Percentiles rank a stretch among this genome's conserved stretches.
Evolutionary conservation across 2,329 filamentous ascomycete species (phyloP).

Genomic region (Cryphonectria radicalis): DNA sequence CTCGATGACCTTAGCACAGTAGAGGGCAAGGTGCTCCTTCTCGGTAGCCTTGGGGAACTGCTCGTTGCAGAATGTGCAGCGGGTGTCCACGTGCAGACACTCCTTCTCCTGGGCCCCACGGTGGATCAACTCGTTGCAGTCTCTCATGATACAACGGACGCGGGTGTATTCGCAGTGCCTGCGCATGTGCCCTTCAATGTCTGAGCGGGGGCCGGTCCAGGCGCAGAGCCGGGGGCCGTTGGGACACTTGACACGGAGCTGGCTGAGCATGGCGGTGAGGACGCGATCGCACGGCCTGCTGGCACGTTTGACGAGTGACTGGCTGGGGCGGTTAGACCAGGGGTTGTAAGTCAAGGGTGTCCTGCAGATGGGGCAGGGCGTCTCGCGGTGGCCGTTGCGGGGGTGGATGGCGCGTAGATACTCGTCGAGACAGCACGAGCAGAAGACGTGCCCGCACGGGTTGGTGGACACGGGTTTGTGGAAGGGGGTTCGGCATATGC

Average conservation of each 20-base stretch:
- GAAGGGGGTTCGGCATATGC: constrained; percentile 61
- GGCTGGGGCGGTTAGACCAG: constrained; percentile 40
- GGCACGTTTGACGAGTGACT: not conserved
- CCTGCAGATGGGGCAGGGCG: constrained; percentile 64
- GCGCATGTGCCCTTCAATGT: constrained; percentile 59
- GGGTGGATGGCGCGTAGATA: constrained; percentile 35
- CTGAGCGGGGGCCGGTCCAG: constrained; percentile 54
- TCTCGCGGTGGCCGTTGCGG: constrained; percentile 45
- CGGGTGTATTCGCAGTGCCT: constrained; percentile 60
- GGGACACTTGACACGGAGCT: constrained; percentile 62
- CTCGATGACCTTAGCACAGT: constrained; percentile 48
- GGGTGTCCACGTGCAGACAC: constrained; percentile 46
- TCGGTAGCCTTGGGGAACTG: constrained; percentile 39
- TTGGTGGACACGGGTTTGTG: constrained; percentile 62
- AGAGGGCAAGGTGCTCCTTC: constrained; percentile 52
- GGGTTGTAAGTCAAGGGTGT: constrained; percentile 39
- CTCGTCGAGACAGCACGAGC: constrained; percentile 57
- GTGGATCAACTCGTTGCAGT: constrained; percentile 19
- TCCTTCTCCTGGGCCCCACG: constrained; percentile 9
- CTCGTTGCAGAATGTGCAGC: constrained; percentile 55
- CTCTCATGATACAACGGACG: constrained; percentile 54
- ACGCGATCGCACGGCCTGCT: constrained; percentile 46
- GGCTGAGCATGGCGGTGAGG: constrained; percentile 64
- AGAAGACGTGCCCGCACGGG: constrained; percentile 68
- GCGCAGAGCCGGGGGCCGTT: constrained; percentile 55